Evolutionary conservation across 2,329 filamentous ascomycete species (phyloP), one percentile per base, ranked within the genome.

Genomic region (Pseudonectria buxi): DNA sequence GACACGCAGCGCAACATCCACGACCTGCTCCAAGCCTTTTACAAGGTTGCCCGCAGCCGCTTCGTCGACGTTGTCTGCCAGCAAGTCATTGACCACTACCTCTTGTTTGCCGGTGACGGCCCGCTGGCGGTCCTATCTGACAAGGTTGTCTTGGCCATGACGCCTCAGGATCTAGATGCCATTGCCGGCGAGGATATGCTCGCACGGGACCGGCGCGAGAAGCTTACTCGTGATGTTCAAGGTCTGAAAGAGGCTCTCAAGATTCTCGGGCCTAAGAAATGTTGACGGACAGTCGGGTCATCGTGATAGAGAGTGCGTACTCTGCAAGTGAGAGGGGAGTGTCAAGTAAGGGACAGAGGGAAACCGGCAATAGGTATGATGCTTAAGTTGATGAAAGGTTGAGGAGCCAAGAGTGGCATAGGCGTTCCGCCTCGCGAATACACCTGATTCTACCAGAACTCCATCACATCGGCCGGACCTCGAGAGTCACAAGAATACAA

Each of bases 1-100:
- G 55, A 67, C 27, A 55, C 58, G 1, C 45, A 65, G 4, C 61
- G 72, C 24, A 67, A 78, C 9, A 69, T 84, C 4, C 74, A 81
- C 36, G 72, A 83, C 39, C 71, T 74, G 2, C 61, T 85, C 0
- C 54, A 64, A 18, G 65, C 70, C 2, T 85, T 80, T 54, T 84
- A 85, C 59, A 67, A 74, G 16, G 71, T 82, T 2, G 66, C 77
- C 0, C 64, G 63, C 10, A 73, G 74, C 47, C 69, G 78, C 0
- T 82, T 86, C 38, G 68, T 81, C 2, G 81, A 86, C 45, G 70
- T 64, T 3, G 55, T 86, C 2, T 77, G 67, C 47, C 68, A 71
- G 41, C 79, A 83, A 43, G 74, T 68, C 0, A 60, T 74, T 2
- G 68, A 73, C 28, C 58, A 77, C 47, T 65, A 65, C 39, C 62